phyloP scores from a whole-genome alignment of 139 green algal genomes.

The Volvox africanus region DNA sequence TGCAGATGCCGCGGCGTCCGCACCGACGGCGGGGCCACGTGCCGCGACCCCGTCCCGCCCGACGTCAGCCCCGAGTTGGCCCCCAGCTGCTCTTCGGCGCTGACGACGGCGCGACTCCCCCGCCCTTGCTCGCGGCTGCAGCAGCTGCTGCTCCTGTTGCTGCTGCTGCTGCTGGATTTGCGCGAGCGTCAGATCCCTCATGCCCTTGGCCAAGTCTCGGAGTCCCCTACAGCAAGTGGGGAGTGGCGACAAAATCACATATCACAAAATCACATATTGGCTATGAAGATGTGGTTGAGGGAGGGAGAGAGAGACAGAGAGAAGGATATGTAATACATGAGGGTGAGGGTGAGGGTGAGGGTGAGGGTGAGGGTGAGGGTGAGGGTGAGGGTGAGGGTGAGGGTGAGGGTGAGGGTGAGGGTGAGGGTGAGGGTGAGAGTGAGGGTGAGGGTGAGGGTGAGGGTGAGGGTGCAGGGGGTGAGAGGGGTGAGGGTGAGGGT shows the following conservation, averaged over 20 bases:
- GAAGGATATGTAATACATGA: too few relatives aligned
- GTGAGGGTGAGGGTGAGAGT: background rate
- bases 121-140: background rate
- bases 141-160: background rate
- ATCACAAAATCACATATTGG: too few relatives aligned
- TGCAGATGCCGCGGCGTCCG: background rate
- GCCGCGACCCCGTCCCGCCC: too few relatives aligned
- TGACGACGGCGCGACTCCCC: background rate
- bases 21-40: background rate
- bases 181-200: background rate
- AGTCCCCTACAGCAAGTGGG: background rate
- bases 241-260: too few relatives aligned
- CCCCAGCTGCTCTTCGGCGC: background rate
- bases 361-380: too few relatives aligned
- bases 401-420: too few relatives aligned
- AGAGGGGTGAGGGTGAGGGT: too few relatives aligned
- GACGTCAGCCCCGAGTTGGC: background rate
- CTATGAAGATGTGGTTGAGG: too few relatives aligned
- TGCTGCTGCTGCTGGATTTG: constrained; percentile 12
- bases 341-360: too few relatives aligned
- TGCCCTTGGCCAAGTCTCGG: background rate
- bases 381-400: too few relatives aligned
- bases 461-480: background rate
- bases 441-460: background rate
- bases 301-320: too few relatives aligned